Conservation (phyloP, 108 stramenopile genomes). For the Nannochloropsis gaditana region DNA sequence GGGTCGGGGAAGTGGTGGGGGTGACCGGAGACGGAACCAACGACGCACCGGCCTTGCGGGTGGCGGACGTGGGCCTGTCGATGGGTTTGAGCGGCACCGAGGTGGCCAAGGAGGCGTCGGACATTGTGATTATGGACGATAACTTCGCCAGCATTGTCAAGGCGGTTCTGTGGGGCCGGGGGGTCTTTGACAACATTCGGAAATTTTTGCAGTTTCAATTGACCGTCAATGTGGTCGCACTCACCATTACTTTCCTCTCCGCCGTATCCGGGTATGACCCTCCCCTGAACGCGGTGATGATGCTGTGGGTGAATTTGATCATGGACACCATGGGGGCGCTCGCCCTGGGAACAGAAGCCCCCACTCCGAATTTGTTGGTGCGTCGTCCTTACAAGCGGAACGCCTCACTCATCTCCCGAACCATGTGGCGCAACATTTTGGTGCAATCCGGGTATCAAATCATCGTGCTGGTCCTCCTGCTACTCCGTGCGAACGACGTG, state of each 20-base stretch:
- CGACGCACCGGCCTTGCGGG: constrained; percentile 62
- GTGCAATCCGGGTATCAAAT: constrained; percentile 50
- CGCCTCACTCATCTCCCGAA: constrained; percentile 38
- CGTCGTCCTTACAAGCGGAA: constrained; percentile 49
- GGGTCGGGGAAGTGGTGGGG: constrained; percentile 71
- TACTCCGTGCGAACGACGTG: constrained; percentile 55
- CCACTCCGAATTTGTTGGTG: constrained; percentile 36
- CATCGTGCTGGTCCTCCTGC: constrained; percentile 53
- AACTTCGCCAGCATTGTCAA: constrained; percentile 95
- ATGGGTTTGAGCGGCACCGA: constrained; percentile 63
- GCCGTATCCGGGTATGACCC: constrained; percentile 81
- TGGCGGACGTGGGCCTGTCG: constrained; percentile 61
- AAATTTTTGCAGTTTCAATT: constrained; percentile 89
- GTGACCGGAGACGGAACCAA: constrained; percentile 99
- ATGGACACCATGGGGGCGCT: constrained; percentile 96
- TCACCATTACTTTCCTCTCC: constrained; percentile 57
- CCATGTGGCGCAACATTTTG: constrained; percentile 50
- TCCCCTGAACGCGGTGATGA: constrained; percentile 88
- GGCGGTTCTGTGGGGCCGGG: constrained; percentile 94
- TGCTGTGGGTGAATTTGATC: constrained; percentile 95
- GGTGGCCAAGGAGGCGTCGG: constrained; percentile 59
- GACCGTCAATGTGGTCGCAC: constrained; percentile 84
- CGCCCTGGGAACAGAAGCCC: constrained; percentile 67
- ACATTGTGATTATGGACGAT: constrained; percentile 84
- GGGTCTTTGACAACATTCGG: constrained; percentile 90